These are phyloP conservation scores for bread wheat (Triticum aestivum) DNA, from an alignment of 176 grass and related monocot species.

Conservation along the genomic window IWGSC_CS_RefSeq_v2.1 NC_057797.1:645664830-645665329, in stretches of 20 bases:
- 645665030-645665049: constrained; percentile 16
- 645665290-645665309: not conserved
- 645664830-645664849: constrained; percentile 38
- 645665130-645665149: constrained; percentile 32
- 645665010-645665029: constrained; percentile 8
- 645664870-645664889: constrained; percentile 39
- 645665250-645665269: constrained; percentile 35
- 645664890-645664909: constrained; percentile 36
- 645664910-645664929: constrained; percentile 51
- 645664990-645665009: constrained; percentile 39
- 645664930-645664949: constrained; percentile 28
- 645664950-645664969: constrained; percentile 39
- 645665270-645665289: constrained; percentile 25
- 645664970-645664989: constrained; percentile 27
- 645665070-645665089: constrained; percentile 19
- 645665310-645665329: not conserved
- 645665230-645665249: constrained; percentile 29
- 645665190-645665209: constrained; percentile 40
- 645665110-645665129: constrained; percentile 9
- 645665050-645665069: constrained; percentile 27
- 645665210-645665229: constrained; percentile 36
- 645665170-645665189: constrained; percentile 42
- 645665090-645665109: not conserved
- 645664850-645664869: constrained; percentile 40
- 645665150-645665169: constrained; percentile 11